Evolutionary conservation across 169 alveolate species (phyloP).

Genomic region (Cryptosporidium tyzzeri): DNA sequence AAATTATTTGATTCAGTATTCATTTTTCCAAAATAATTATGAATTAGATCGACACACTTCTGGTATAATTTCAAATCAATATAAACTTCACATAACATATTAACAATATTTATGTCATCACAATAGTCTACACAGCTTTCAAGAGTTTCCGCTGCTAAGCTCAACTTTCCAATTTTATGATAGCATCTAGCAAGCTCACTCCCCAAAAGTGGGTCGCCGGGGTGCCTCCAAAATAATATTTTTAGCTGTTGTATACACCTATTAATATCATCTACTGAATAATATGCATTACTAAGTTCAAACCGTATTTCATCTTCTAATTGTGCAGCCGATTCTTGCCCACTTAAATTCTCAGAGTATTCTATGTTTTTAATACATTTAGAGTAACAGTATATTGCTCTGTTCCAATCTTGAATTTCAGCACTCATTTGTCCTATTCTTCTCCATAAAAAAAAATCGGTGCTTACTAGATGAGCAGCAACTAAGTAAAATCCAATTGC

Average conservation of each 20-base stretch:
- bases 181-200: constrained; percentile 74
- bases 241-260: constrained; percentile 70
- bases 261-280: constrained; percentile 24
- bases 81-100: constrained; percentile 68
- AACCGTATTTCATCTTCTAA: constrained; percentile 73
- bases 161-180: constrained; percentile 65
- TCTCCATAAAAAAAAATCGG: constrained; percentile 87
- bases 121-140: constrained; percentile 52
- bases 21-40: constrained; percentile 23
- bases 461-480: constrained; percentile 89
- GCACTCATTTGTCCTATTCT: constrained; percentile 86
- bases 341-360: constrained; percentile 24
- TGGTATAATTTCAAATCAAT: constrained; percentile 59
- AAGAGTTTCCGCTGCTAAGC: constrained; percentile 60
- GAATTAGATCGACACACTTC: constrained; percentile 47
- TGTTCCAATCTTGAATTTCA: constrained; percentile 73
- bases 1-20: neutral
- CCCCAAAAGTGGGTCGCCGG: constrained; percentile 73
- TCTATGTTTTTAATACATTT: constrained; percentile 44
- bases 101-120: constrained; percentile 39
- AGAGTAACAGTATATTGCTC: constrained; percentile 77
- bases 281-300: constrained; percentile 67
- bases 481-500: constrained; percentile 88
- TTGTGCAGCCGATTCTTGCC: constrained; percentile 45
- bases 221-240: constrained; percentile 69